phyloP scores from a whole-genome alignment of 140 eudicot species.

The Artemisia princeps region DNA sequence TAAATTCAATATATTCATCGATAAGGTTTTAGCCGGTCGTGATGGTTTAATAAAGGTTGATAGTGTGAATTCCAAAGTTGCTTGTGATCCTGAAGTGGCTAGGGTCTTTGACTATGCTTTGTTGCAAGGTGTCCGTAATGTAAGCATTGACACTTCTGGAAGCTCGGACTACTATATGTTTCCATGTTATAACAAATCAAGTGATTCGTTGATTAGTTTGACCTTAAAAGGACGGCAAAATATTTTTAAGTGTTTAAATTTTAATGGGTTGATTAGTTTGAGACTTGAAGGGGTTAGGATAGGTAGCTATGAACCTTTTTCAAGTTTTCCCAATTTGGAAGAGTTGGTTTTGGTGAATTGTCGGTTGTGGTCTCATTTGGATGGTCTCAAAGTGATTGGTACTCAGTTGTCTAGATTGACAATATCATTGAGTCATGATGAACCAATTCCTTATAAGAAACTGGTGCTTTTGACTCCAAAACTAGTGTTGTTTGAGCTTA shows the following conservation, averaged over 20 bases:
- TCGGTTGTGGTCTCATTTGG: conserved; percentile 5
- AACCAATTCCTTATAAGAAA: conserved; percentile 3
- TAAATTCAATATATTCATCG: neutral
- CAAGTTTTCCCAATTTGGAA: conserved; percentile 20
- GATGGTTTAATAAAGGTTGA: too few relatives aligned
- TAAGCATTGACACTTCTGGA: too few relatives aligned
- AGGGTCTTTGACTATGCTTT: too few relatives aligned
- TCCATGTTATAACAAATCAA: neutral
- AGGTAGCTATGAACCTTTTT: conserved; percentile 15
- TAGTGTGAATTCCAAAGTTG: too few relatives aligned
- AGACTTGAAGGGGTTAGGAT: conserved; percentile 18
- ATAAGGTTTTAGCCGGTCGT: too few relatives aligned
- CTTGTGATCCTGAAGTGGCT: too few relatives aligned
- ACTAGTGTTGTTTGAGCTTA: conserved; percentile 16
- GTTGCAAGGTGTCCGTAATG: too few relatives aligned
- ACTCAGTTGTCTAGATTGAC: conserved; percentile 12
- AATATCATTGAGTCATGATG: conserved; percentile 14
- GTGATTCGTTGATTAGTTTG: conserved; percentile 19
- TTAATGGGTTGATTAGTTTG: conserved; percentile 21
- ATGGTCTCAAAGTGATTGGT: conserved; percentile 15
- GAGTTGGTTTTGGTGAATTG: conserved; percentile 29
- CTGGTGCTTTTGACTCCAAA: conserved; percentile 23
- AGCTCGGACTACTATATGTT: neutral
- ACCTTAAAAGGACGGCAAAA: conserved; percentile 18
- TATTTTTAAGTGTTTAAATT: neutral